These are phyloP conservation scores for Chiua sp. DNA, from an alignment of 1,284 basidiomycete genomes.

Conservation along the genomic window DNA sequence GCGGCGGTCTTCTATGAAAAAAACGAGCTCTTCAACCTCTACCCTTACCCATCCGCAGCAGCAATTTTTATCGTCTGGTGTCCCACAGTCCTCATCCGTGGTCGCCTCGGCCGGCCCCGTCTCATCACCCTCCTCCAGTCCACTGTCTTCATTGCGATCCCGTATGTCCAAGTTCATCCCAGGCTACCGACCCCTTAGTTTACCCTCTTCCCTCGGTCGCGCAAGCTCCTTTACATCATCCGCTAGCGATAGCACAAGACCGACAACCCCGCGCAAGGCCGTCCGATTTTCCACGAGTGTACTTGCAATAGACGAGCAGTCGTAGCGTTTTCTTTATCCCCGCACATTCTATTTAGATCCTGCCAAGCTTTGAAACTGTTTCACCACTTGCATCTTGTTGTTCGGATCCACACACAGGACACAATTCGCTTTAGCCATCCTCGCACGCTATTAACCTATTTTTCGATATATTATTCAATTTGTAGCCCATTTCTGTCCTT, in stretches of 20 bases:
- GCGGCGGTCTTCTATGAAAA: slow-evolving; percentile 67
- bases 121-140: slow-evolving; percentile 42
- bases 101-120: slow-evolving; percentile 48
- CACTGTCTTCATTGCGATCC: slow-evolving; percentile 47
- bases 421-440: slow-evolving; percentile 12
- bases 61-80: slow-evolving; percentile 38
- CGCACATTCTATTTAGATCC: slow-evolving; percentile 5
- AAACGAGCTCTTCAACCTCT: slow-evolving; percentile 38
- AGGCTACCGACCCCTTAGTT: slow-evolving; percentile 45
- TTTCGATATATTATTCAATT: slow-evolving; percentile 34
- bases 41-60: slow-evolving; percentile 44
- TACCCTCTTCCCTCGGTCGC: slow-evolving; percentile 40
- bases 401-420: slow-evolving; percentile 28
- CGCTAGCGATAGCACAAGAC: slow-evolving; percentile 43
- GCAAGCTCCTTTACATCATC: slow-evolving; percentile 43
- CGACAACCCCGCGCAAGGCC: slow-evolving; percentile 52
- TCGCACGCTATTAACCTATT: slow-evolving; percentile 31
- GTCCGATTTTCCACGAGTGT: slow-evolving; percentile 58
- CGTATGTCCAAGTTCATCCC: slow-evolving; percentile 59
- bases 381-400: slow-evolving; percentile 29
- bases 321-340: slow-evolving; percentile 11
- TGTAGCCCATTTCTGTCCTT: slow-evolving; percentile 30
- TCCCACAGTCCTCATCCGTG: slow-evolving; percentile 56
- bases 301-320: slow-evolving; percentile 35
- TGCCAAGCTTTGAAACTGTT: slow-evolving; percentile 17